These are phyloP conservation scores for Naganishia onofrii DNA, from an alignment of 768 basidiomycete species.

Conservation along the genomic window DNA sequence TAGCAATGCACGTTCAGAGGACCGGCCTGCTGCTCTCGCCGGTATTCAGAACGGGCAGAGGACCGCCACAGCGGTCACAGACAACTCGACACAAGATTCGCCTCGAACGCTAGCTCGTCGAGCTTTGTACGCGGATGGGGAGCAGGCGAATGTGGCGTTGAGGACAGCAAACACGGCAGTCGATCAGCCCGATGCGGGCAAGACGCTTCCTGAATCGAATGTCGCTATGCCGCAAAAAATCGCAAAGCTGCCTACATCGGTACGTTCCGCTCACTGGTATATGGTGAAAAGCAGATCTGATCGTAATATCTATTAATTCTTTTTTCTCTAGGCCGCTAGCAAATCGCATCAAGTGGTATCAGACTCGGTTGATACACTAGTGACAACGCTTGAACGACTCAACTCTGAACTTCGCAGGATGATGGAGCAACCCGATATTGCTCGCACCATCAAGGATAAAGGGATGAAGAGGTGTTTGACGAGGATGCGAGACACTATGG, in stretches of 20 bases:
- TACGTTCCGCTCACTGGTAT: background rate
- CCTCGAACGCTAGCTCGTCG: slow-evolving; percentile 12
- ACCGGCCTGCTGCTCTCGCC: background rate
- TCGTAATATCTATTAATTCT: no score
- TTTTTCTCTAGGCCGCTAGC: background rate
- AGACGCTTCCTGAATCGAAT: background rate
- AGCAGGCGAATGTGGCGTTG: background rate
- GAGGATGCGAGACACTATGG: slow-evolving; percentile 21
- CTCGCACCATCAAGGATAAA: slow-evolving; percentile 23
- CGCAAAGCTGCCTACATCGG: background rate
- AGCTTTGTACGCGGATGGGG: slow-evolving; percentile 2
- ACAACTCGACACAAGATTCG: background rate
- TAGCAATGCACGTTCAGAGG: background rate
- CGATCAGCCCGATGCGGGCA: background rate
- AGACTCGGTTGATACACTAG: slow-evolving; percentile 11
- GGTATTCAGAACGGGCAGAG: background rate
- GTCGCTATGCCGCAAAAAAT: background rate
- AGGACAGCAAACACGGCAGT: background rate
- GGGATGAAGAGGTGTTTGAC: slow-evolving; percentile 22
- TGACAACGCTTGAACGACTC: background rate
- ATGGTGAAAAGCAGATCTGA: background rate
- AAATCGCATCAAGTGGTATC: slow-evolving; percentile 4
- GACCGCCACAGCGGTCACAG: background rate
- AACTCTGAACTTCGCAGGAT: slow-evolving; percentile 12
- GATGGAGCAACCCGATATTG: slow-evolving; percentile 10